Evolutionary conservation across 2,329 filamentous ascomycete genomes (phyloP), one percentile per base, ranked within the genome.

Genomic region (Dichotomopilus funicola): DNA sequence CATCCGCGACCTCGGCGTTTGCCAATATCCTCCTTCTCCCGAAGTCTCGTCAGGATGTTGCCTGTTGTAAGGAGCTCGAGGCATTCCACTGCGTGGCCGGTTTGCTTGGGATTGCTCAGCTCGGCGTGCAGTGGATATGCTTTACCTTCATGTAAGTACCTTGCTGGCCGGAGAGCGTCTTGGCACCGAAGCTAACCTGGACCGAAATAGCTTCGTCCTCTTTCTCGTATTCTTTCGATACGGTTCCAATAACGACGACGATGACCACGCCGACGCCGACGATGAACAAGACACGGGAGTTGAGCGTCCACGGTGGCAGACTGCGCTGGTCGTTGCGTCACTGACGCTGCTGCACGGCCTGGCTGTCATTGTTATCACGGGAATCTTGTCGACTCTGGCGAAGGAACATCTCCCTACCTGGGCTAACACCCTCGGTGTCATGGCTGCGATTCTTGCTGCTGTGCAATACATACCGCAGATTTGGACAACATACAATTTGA

Each of bases 401-500:
- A 88, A 87, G 0, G 66, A 75, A 1, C 77, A 84, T 56, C 80
- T 96, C 1, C 81, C 85, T 51, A 74, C 75, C 34, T 97, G 91
- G 90, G 92, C 94, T 13, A 91, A 95, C 66, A 76, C 88, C 60
- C 80, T 96, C 9, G 94, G 94, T 1, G 75, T 96, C 57, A 82
- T 89, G 68, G 85, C 89, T 13, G 88, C 89, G 0, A 72, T 82
- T 1, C 81, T 99, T 5, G 89, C 94, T 0, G 87, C 83, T 0
- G 80, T 97, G 27, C 94, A 99, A 72, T 99, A 97, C 71, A 76
- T 99, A 12, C 94, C 94, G 0, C 94, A 99, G 72, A 95, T 99
- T 61, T 91, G 85, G 74, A 96, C 88, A 51, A 99, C 94, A 0
- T 95, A 89, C 73, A 81, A 78, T 51, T 76, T 96, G 56, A 88